A percentile compares a stretch with the other conserved stretches of the same genome.
Evolutionary conservation across 1,139 yeast genomes (phyloP).

Genomic region (Saccharomyces hybrid): DNA sequence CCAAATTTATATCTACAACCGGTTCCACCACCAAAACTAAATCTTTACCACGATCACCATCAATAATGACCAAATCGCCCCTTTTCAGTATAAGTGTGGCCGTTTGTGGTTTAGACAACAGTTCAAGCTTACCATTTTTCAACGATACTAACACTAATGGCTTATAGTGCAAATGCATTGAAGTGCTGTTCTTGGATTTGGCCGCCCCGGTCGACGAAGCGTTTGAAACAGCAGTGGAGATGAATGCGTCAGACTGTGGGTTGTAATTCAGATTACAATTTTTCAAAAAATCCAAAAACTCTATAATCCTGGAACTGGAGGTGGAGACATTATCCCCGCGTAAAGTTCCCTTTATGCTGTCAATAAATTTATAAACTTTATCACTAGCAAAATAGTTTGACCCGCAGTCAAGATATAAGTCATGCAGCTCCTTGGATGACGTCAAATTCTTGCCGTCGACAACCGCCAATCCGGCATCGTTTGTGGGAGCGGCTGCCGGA

Average conservation of each 20-base stretch:
- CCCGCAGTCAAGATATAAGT: conserved; percentile 26
- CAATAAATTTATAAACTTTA: conserved; percentile 23
- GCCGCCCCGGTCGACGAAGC: neutral
- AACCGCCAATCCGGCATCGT: conserved; percentile 23
- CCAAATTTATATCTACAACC: conserved; percentile 63
- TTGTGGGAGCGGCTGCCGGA: neutral
- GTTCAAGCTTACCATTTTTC: conserved; percentile 82
- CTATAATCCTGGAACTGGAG: conserved; percentile 6
- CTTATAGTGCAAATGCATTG: conserved; percentile 26
- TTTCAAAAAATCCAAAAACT: conserved; percentile 19
- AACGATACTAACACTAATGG: conserved; percentile 66
- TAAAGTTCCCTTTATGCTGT: conserved; percentile 18
- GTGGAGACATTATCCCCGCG: conserved; percentile 1
- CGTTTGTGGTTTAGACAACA: conserved; percentile 56
- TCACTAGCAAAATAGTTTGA: conserved; percentile 27
- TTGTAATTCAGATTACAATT: conserved; percentile 26
- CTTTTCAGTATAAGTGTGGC: conserved; percentile 46
- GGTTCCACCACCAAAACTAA: conserved; percentile 70
- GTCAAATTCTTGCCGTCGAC: conserved; percentile 18
- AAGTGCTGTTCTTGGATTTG: conserved; percentile 6
- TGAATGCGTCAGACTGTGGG: conserved; percentile 23
- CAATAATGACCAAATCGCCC: conserved; percentile 85
- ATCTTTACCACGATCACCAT: conserved; percentile 96
- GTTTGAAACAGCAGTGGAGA: conserved; percentile 5
- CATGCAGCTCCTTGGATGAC: conserved; percentile 23